phyloP scores from a whole-genome alignment of 2,329 filamentous ascomycete species.

The Ustilaginoidea virens region DNA sequence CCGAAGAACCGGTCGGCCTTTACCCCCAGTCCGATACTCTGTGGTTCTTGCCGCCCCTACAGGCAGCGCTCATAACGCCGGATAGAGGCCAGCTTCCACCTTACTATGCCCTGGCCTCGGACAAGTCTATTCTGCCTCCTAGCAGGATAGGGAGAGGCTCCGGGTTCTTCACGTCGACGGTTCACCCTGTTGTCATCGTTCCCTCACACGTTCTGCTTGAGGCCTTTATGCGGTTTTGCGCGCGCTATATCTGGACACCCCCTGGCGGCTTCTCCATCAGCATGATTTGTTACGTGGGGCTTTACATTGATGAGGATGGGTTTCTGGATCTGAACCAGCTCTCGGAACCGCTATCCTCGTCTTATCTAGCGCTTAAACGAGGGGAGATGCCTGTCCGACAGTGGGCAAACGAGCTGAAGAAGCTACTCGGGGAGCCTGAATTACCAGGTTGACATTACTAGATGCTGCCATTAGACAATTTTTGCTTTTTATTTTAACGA shows the following conservation, averaged over 20 bases:
- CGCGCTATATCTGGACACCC: background rate
- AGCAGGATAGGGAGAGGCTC: background rate
- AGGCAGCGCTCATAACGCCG: background rate
- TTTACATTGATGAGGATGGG: slow-evolving; percentile 3
- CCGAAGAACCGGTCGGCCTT: background rate
- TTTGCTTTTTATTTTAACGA: background rate
- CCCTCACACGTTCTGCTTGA: slow-evolving; percentile 1
- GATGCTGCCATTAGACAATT: background rate
- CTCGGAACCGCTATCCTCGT: slow-evolving; percentile 2
- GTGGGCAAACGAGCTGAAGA: slow-evolving; percentile 1
- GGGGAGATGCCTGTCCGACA: background rate
- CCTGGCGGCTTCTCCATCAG: slow-evolving; percentile 1
- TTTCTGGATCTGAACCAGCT: slow-evolving; percentile 1
- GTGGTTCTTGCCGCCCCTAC: slow-evolving; percentile 2
- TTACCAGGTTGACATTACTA: background rate
- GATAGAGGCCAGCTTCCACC: slow-evolving; percentile 1
- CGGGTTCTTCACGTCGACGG: background rate
- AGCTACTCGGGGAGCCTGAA: slow-evolving; percentile 1
- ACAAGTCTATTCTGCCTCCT: slow-evolving; percentile 1
- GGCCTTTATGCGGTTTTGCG: slow-evolving; percentile 1
- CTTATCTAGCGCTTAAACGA: background rate
- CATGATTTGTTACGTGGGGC: slow-evolving; percentile 1
- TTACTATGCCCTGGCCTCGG: slow-evolving; percentile 1
- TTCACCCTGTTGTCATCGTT: background rate
- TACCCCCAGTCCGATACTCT: slow-evolving; percentile 1